phyloP scores from a whole-genome alignment of 345 rosid genomes.

The Salix purpurea region DNA sequence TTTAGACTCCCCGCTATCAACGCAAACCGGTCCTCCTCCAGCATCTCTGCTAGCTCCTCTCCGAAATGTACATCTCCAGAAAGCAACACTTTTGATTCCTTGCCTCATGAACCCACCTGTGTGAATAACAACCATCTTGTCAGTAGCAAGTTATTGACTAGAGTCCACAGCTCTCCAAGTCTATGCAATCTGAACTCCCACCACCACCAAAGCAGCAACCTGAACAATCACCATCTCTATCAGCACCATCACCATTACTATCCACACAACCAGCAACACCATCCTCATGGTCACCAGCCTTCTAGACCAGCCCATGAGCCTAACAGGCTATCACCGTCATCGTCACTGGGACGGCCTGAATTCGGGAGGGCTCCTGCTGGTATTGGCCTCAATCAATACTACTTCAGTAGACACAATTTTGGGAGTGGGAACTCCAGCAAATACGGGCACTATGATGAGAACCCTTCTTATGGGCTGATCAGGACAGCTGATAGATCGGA shows the following conservation, averaged over 20 bases:
- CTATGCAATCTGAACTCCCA: conserved; percentile 36
- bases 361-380: conserved; percentile 18
- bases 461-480: conserved; percentile 3
- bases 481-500: conserved; percentile 35
- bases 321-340: conserved; percentile 7
- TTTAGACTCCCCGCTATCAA: conserved; percentile 31
- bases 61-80: conserved; percentile 61
- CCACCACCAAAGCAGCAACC: conserved; percentile 14
- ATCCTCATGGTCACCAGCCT: conserved; percentile 21
- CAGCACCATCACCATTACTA: conserved; percentile 26
- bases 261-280: conserved; percentile 14
- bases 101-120: conserved; percentile 21
- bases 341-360: conserved; percentile 17
- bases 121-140: conserved; percentile 18
- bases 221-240: conserved; percentile 17
- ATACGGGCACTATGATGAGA: conserved; percentile 33
- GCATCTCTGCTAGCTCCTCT: conserved; percentile 59
- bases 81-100: conserved; percentile 19
- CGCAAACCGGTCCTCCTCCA: conserved; percentile 34
- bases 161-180: conserved; percentile 70
- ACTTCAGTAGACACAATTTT: conserved; percentile 21
- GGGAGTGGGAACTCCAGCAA: conserved; percentile 30
- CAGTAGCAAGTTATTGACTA: conserved; percentile 42
- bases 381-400: conserved; percentile 12
- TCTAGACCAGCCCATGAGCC: conserved; percentile 34